phyloP scores from a whole-genome alignment of 441 rosid genomes.

The Corymbia calophylla region DNA sequence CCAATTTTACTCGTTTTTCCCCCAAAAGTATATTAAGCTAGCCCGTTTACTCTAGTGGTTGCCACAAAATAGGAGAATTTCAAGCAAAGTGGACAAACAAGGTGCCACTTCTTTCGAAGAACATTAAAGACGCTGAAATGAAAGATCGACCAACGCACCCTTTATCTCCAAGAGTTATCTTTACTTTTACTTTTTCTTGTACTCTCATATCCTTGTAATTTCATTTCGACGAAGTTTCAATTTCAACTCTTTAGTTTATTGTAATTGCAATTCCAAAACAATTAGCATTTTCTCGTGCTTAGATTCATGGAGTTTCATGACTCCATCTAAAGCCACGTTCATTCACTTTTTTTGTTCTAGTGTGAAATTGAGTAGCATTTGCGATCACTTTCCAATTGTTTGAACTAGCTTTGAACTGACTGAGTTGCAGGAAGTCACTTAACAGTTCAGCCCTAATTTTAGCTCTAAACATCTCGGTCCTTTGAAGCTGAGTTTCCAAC shows the following conservation, averaged over 20 bases:
- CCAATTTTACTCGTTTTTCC: too few relatives aligned
- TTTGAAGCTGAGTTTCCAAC: neutral
- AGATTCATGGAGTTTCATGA: neutral
- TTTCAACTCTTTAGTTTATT: neutral
- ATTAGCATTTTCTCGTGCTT: neutral
- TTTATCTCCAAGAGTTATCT: neutral
- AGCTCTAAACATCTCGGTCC: neutral
- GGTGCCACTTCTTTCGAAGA: neutral
- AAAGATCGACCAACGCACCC: rapidly evolving
- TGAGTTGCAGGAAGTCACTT: neutral
- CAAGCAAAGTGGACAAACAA: neutral
- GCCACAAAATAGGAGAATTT: neutral
- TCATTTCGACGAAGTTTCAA: neutral
- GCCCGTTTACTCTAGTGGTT: neutral
- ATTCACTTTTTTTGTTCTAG: neutral
- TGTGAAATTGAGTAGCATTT: neutral
- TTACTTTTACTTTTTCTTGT: neutral
- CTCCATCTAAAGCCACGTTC: neutral
- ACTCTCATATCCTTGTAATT: neutral
- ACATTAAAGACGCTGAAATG: neutral
- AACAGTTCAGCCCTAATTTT: neutral
- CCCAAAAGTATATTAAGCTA: neutral
- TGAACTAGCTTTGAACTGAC: neutral
- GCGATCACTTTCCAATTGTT: neutral
- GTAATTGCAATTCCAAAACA: neutral